phyloP scores from a whole-genome alignment of 768 basidiomycete genomes.

The Psilocybe cubensis region DNA sequence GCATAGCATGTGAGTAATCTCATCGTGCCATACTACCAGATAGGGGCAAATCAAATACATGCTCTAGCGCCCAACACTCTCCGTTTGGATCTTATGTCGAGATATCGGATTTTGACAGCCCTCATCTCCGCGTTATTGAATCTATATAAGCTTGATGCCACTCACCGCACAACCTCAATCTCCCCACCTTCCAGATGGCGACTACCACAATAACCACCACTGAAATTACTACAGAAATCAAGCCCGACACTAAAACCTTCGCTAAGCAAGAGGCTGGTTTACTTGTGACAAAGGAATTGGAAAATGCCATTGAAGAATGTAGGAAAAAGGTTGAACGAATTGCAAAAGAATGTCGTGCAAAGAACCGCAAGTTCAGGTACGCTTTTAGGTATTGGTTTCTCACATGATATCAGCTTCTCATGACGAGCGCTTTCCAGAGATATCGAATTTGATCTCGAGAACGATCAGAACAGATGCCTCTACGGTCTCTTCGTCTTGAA shows the following conservation, averaged over 20 bases:
- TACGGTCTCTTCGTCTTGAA: slow-evolving; percentile 17
- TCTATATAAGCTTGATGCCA: too few relatives aligned
- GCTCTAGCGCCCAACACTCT: neutral
- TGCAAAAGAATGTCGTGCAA: slow-evolving; percentile 44
- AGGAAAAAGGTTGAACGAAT: slow-evolving; percentile 48
- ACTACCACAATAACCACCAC: neutral
- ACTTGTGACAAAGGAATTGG: slow-evolving; percentile 51
- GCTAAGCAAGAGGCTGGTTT: slow-evolving; percentile 42
- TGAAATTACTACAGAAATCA: neutral
- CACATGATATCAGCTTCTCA: neutral
- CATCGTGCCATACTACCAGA: too few relatives aligned
- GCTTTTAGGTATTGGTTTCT: slow-evolving; percentile 3
- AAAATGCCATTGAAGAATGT: slow-evolving; percentile 53
- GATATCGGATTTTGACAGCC: neutral
- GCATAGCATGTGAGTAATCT: too few relatives aligned
- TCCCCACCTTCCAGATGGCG: neutral
- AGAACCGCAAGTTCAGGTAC: slow-evolving; percentile 55
- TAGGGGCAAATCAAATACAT: too few relatives aligned
- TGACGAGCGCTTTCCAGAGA: slow-evolving; percentile 37
- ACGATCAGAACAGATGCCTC: slow-evolving; percentile 49
- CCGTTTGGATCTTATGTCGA: neutral
- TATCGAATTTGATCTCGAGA: slow-evolving; percentile 60
- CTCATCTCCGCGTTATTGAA: too few relatives aligned
- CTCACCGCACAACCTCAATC: neutral
- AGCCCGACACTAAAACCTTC: slow-evolving; percentile 1